These are phyloP conservation scores for Termitomyces heimii DNA, from an alignment of 768 basidiomycete genomes.

Conservation along the genomic window DNA sequence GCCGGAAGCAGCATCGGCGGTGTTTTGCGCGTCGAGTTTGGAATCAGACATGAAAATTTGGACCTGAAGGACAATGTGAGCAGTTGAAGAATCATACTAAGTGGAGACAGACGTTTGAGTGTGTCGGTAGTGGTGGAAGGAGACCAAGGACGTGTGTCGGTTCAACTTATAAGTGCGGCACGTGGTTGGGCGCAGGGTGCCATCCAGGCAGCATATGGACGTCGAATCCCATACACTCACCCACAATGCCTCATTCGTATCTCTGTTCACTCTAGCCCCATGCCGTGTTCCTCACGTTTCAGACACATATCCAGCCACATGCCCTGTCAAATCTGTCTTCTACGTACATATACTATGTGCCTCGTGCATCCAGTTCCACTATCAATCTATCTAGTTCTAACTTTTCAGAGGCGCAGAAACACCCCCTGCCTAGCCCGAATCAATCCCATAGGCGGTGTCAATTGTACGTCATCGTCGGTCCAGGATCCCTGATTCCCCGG, in stretches of 20 bases:
- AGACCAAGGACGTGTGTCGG: constrained; percentile 12
- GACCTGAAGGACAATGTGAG: constrained; percentile 9
- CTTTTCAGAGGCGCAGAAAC: constrained; percentile 1
- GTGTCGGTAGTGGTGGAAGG: constrained; percentile 10
- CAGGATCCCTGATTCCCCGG: not conserved
- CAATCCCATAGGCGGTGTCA: not conserved
- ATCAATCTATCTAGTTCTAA: not conserved
- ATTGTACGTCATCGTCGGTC: constrained; percentile 7
- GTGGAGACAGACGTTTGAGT: constrained; percentile 3
- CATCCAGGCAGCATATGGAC: constrained; percentile 10
- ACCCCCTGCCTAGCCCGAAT: not conserved
- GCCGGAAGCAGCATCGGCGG: constrained; percentile 43
- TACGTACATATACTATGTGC: not conserved
- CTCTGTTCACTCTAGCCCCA: constrained; percentile 11
- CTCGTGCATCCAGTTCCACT: not conserved
- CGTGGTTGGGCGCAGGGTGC: constrained; percentile 16
- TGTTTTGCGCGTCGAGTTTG: constrained; percentile 53
- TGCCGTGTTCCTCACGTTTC: constrained; percentile 10
- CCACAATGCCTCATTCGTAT: constrained; percentile 11
- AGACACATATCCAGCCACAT: constrained; percentile 13
- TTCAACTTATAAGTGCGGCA: constrained; percentile 14
- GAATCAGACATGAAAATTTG: constrained; percentile 36
- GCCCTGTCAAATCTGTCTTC: constrained; percentile 1
- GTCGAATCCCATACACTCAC: constrained; percentile 6
- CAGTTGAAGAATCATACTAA: constrained; percentile 1